A percentile compares a stretch with the other conserved stretches of the same genome.
Conservation (phyloP, 352 stramenopile genomes). For the Thraustochytrium striatum region DNA sequence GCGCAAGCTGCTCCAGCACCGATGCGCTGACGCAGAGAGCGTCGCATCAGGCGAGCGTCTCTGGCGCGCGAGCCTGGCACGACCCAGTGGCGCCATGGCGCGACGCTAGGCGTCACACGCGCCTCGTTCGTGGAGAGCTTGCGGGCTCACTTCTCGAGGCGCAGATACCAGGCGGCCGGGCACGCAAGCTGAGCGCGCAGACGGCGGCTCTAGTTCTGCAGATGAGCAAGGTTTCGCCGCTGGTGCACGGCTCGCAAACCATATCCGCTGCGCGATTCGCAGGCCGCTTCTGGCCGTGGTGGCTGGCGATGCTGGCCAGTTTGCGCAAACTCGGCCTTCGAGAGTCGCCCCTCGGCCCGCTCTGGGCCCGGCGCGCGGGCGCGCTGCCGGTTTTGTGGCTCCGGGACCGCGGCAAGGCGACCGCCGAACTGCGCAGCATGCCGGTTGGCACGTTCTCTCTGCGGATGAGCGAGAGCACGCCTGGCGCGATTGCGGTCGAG, state of each 20-base stretch:
- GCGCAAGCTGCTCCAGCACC: no score
- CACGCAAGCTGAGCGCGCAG: not conserved
- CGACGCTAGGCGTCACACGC: no score
- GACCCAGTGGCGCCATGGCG: no score
- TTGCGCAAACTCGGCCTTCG: no score
- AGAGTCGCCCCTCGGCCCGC: not conserved
- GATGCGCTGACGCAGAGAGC: no score
- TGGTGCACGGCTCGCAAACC: not conserved
- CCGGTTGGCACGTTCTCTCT: slow-evolving; percentile 3
- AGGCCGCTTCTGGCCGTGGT: slow-evolving; percentile 36
- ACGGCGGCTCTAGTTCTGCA: not conserved
- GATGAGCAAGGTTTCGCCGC: not conserved
- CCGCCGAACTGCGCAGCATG: not conserved
- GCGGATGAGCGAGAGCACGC: slow-evolving; percentile 10
- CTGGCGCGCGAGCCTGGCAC: no score
- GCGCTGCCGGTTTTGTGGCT: slow-evolving; percentile 18
- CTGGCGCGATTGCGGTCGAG: not conserved
- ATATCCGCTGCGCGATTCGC: slow-evolving; percentile 19
- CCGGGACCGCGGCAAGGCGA: not conserved
- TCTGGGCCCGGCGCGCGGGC: slow-evolving; percentile 13
- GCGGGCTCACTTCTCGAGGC: not conserved
- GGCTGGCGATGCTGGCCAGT: not conserved
- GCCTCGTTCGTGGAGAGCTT: not conserved
- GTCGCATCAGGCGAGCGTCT: no score
- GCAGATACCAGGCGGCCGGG: not conserved